Evolutionary conservation across 2,329 filamentous ascomycete species (phyloP), one percentile per base, ranked within the genome.

Genomic region (Colletotrichum lentis): DNA sequence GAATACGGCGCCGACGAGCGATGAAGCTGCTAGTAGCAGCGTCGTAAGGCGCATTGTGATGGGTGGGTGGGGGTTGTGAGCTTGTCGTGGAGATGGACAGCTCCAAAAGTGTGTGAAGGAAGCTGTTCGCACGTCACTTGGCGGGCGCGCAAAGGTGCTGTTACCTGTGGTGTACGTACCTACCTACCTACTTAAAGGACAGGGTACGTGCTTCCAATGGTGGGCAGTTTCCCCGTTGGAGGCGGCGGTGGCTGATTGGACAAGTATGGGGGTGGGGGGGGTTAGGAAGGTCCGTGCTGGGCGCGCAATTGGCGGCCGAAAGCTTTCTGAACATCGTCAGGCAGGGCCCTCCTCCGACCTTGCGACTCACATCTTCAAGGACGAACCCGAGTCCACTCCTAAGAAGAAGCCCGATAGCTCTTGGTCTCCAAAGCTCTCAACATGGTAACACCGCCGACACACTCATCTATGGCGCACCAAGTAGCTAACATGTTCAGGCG

Each of bases 1-100:
- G 82, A 94, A 97, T 69, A 98, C 88, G 72, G 94, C 92, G 75
- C 80, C 77, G 59, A 87, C 82, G 55, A 81, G 73, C 56, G 79
- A 75, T 64, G 80, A 77, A 54, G 81, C 75, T 71, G 76, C 80
- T 72, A 81, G 73, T 37, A 82, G 74, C 52, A 72, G 64, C 46
- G 71, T 65, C 62, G 71, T 59, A n/a, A 66, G 63, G 65, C 71
- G 71, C 72, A 73, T 73, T 31, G 46, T 71, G 52, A 50, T 46
- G 44, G 37, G 20, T n/a, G 44, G 12, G 20, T n/a, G 20, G 44
- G 12, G 46, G 56, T 43, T 61, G 22, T 59, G 59, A 62, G 67
- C 67, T 61, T 64, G 50, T 60, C 46, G 57, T 60, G 57, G 20
- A 43, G 37, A 52, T 57, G 59, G 35, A 39, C 52, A 69, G 56